phyloP scores from a whole-genome alignment of 768 basidiomycete species.

The Lyophyllum decastes region DNA sequence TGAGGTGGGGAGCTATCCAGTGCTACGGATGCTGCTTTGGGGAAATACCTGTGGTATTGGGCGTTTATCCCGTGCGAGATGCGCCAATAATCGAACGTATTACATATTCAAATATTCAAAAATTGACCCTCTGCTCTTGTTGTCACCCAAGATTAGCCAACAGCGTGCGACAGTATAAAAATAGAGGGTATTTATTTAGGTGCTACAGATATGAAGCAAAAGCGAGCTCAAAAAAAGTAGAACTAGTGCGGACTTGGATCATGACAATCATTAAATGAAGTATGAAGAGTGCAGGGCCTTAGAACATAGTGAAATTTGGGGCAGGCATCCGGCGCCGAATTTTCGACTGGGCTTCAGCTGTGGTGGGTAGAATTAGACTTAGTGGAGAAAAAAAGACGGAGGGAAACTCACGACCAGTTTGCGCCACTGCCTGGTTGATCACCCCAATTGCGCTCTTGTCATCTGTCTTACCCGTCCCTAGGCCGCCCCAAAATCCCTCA shows the following conservation, averaged over 20 bases:
- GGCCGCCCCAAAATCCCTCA: slow-evolving; percentile 34
- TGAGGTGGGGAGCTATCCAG: too few relatives aligned
- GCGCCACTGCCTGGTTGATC: neutral
- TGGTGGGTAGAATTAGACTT: neutral
- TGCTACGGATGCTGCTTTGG: too few relatives aligned
- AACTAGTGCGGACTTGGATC: neutral
- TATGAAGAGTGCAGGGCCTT: neutral
- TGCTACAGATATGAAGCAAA: neutral
- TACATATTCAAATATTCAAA: too few relatives aligned
- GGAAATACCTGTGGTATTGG: too few relatives aligned
- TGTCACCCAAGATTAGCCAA: too few relatives aligned
- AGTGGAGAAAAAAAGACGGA: neutral
- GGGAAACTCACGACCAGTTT: slow-evolving; percentile 1
- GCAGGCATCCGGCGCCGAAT: slow-evolving; percentile 13
- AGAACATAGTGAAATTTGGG: slow-evolving; percentile 16
- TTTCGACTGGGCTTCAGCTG: slow-evolving; percentile 4
- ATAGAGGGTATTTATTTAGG: neutral
- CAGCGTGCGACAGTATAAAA: neutral
- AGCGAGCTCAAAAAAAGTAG: neutral
- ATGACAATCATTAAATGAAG: neutral
- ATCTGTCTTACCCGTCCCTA: slow-evolving; percentile 18
- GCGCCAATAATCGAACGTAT: too few relatives aligned
- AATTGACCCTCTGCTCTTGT: too few relatives aligned
- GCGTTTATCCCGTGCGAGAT: too few relatives aligned
- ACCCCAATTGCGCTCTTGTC: slow-evolving; percentile 3